Evolutionary conservation across 306 rosid genomes (phyloP).

Genomic region (Betula pendula): DNA sequence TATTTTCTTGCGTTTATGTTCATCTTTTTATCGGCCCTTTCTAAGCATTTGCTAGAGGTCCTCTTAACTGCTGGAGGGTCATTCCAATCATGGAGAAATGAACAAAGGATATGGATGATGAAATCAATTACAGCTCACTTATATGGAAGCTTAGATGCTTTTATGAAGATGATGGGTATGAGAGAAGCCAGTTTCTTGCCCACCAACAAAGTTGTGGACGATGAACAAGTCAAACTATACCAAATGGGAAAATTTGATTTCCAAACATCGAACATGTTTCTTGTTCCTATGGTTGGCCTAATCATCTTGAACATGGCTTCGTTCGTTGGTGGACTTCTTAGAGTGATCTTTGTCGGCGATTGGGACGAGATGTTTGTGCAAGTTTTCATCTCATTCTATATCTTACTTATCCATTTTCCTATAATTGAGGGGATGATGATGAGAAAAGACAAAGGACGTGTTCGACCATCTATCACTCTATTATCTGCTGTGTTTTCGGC

Average conservation of each 20-base stretch:
- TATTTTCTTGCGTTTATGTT: constrained; percentile 38
- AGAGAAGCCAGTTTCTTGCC: constrained; percentile 58
- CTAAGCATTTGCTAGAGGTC: constrained; percentile 45
- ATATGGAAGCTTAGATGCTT: constrained; percentile 58
- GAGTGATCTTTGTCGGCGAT: constrained; percentile 33
- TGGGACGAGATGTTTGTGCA: constrained; percentile 40
- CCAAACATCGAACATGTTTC: constrained; percentile 47
- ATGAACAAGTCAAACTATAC: constrained; percentile 43
- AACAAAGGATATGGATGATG: constrained; percentile 70
- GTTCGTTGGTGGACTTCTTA: constrained; percentile 40
- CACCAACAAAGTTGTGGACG: constrained; percentile 57
- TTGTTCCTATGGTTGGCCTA: constrained; percentile 54
- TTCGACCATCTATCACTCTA: constrained; percentile 29
- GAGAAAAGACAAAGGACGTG: constrained; percentile 32
- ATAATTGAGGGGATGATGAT: constrained; percentile 35
- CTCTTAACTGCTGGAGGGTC: constrained; percentile 51
- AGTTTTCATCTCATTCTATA: constrained; percentile 31
- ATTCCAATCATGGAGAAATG: constrained; percentile 39
- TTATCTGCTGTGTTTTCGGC: constrained; percentile 20
- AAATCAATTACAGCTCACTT: constrained; percentile 42
- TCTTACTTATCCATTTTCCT: constrained; percentile 18
- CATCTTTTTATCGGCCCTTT: constrained; percentile 39
- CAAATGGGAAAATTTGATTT: constrained; percentile 55
- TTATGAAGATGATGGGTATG: constrained; percentile 50
- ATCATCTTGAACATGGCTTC: constrained; percentile 42